Evolutionary conservation across 495 filamentous ascomycete genomes (phyloP), one percentile per base, ranked within the genome.

Genomic region (Trichoderma parareesei): DNA sequence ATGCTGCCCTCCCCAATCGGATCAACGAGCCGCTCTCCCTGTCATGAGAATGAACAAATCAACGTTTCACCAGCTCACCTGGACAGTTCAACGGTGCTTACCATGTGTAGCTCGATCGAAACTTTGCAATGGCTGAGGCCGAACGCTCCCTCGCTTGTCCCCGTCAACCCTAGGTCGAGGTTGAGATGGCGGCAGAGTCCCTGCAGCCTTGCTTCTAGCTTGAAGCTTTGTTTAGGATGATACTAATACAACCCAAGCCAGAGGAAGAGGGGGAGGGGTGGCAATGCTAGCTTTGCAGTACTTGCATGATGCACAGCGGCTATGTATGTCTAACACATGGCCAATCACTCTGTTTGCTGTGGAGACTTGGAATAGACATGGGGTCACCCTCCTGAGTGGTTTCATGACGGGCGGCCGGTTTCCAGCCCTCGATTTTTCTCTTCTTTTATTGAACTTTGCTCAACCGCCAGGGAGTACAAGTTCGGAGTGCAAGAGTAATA

Each of bases 261-360:
- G 53, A 57, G 27, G 53, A 57, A 57, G 53, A 57, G 53, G 62
- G 62, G 62, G 38, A 38, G 33, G 27, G 62, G 62, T 37, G 49
- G 59, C 63, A 65, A 64, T 67, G 66, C 70, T 71, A 69, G 71
- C 70, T 71, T 70, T 33, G 20, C 43, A 71, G 67, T 70, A 74
- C 73, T 74, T 74, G 73, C 72, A 74, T 72, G 67, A 65, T 71
- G 73, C 73, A 75, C 72, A 71, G 72, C 73, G 73, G 73, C 72
- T 75, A 75, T 75, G 73, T 72, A 74, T 69, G 72, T 73, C 72
- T 71, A 68, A 72, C 67, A 70, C 69, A 66, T 68, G 64, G 38
- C 73, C 73, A 72, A 75, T 72, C 68, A 73, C 16, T 37, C 7
- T 57, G 53, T n/a, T 57, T 57, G 14, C 9, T 35, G 53, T 57